These are phyloP conservation scores for Candida sp. DNA, from an alignment of 1,139 yeast species.

Conservation along the genomic window DNA sequence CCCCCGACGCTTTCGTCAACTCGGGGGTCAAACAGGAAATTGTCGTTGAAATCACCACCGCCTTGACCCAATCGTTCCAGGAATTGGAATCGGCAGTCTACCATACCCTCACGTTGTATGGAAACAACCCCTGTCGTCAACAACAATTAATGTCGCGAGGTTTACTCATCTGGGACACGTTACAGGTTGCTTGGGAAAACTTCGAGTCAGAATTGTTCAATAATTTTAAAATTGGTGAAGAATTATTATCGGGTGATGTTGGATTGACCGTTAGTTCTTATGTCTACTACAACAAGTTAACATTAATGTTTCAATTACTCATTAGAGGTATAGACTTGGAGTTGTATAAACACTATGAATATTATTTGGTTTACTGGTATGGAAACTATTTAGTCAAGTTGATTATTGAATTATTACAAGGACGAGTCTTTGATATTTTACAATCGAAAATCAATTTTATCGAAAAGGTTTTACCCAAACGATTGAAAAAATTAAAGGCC, in stretches of 20 bases:
- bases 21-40: slow-evolving; percentile 10
- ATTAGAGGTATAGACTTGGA: slow-evolving; percentile 77
- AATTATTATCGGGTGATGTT: slow-evolving; percentile 20
- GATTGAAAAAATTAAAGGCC: slow-evolving; percentile 47
- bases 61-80: slow-evolving; percentile 2
- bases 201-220: slow-evolving; percentile 43
- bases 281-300: slow-evolving; percentile 62
- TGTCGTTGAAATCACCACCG: neutral
- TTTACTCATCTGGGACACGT: slow-evolving; percentile 67
- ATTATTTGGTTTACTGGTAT: slow-evolving; percentile 67
- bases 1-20: slow-evolving; percentile 14
- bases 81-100: slow-evolving; percentile 47
- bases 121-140: slow-evolving; percentile 80
- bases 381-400: slow-evolving; percentile 50
- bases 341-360: slow-evolving; percentile 71
- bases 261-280: slow-evolving; percentile 63
- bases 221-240: slow-evolving; percentile 31
- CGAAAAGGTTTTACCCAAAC: slow-evolving; percentile 36
- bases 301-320: slow-evolving; percentile 67
- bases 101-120: slow-evolving; percentile 54
- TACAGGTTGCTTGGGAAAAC: slow-evolving; percentile 66
- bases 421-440: slow-evolving; percentile 38
- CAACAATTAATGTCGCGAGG: slow-evolving; percentile 65
- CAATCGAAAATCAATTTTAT: slow-evolving; percentile 30
- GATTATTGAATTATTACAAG: slow-evolving; percentile 44